Base-by-base conservation (phyloP, 1,139 yeast species). In the Saccharomyces hybrid region DNA sequence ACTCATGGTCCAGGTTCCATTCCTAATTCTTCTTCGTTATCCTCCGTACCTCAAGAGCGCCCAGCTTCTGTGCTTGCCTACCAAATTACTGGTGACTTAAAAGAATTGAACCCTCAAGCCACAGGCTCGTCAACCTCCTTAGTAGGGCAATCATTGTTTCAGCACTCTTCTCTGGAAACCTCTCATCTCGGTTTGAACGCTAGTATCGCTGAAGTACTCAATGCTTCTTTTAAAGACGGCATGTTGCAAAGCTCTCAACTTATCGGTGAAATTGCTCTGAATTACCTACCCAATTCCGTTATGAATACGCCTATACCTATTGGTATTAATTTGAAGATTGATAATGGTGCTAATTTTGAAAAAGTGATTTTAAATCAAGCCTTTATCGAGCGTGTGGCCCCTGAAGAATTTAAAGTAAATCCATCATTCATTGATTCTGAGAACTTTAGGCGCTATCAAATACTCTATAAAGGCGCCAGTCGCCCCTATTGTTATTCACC, bases 241-340 rank as follows among this genome's bases (percentile, higher is more conserved):
- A 72, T 73, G 48, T 72, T 83, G 44, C 64, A 69, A 2, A 78
- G 81, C 51, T 79, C 87, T 1, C 84, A 84, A 63, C 77, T 83
- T 14, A 78, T 86, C 56, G 96, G 96, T 49, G 96, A 88, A 69
- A 73, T 88, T 62, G 95, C 95, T 0, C 79, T 88, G 66, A 84
- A 83, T 64, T 88, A 81, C 70, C 78, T 67, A 63, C 41, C 74
- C 56, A 70, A 73, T 61, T 61, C 68, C 2, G 52, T 52, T 2
- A 50, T 51, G 60, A 57, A 64, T 65, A 59, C 62, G 4, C 58
- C 60, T 7, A 42, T 69, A n/a, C 76, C 77, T 50, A 61, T 65
- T 2, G 71, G 67, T 42, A 67, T 72, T n/a, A 70, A 67, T 51
- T 54, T 74, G 57, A 73, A 68, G 58, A 63, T 73, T 21, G 59